Base-by-base conservation (phyloP, 2,329 filamentous ascomycete species). In the Aspergillus neotritici region DNA sequence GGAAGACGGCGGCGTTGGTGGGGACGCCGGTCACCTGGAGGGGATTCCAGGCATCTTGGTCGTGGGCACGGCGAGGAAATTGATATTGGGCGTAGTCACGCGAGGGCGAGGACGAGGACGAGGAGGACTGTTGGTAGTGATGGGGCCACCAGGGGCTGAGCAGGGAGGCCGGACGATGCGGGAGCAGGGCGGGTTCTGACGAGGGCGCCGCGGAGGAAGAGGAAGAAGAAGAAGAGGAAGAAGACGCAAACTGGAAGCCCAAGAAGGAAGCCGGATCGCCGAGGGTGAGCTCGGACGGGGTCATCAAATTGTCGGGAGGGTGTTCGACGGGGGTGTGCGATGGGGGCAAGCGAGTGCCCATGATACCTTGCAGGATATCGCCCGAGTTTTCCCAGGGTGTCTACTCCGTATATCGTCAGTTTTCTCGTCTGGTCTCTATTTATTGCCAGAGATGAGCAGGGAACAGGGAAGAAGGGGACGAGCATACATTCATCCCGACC, bases 331-430 rank as follows among this genome's bases (percentile, higher is more conserved):
- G 48, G 5, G 52, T 47, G 8, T 49, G 33, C 9, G 41, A 38
- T 13, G 54, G 41, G 17, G 37, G 34, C 15, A 48, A 40, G 17
- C 41, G 43, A 15, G 46, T 37, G 12, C 34, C 53, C 58, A 61
- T 58, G 42, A 64, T 63, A 16, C 59, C 60, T 34, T 64, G 62
- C 5, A 66, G 60, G 33, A 61, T 47, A 49, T 65, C 60, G 37
- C 41, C 47, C 16, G 53, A 51, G 37, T 56, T 45, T 11, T 49
- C 48, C 58, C 60, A 62, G 39, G 38, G 13, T n/a, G 17, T 17
- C 14, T 14, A 9, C 15, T n/a, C 9, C 8, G n/a, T n/a, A n/a
- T n/a, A n/a, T n/a, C n/a, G 15, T 34, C 10, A 41, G 13, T 15
- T 12, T 34, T 11, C 28, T 16, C 12, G 12, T 37, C 9, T 29